These are phyloP conservation scores for Beauveria rudraprayagi DNA, from an alignment of 2,329 filamentous ascomycete genomes.

Conservation along the genomic window DNA sequence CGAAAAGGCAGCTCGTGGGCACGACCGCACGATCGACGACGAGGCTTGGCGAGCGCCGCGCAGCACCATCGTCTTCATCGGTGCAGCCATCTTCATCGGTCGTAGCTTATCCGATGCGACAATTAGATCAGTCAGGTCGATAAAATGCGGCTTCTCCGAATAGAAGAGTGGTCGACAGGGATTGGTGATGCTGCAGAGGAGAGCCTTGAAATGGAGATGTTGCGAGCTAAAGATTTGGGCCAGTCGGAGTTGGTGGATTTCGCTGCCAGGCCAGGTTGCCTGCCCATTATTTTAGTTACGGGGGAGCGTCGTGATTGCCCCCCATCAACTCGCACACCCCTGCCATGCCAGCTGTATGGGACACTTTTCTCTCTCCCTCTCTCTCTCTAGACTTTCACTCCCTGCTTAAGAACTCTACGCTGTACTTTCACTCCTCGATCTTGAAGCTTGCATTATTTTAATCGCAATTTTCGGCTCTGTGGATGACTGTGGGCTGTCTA, in stretches of 20 bases:
- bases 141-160: background rate
- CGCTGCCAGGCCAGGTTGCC: background rate
- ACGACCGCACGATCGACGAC: background rate
- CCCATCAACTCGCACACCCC: background rate
- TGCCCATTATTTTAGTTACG: background rate
- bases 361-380: too few relatives aligned
- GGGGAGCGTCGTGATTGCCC: background rate
- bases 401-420: too few relatives aligned
- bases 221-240: background rate
- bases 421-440: too few relatives aligned
- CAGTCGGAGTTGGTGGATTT: background rate
- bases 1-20: conserved; percentile 1
- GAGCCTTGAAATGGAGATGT: background rate
- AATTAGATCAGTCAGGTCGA: background rate
- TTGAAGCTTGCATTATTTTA: too few relatives aligned
- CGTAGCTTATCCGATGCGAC: background rate
- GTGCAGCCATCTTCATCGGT: conserved; percentile 2
- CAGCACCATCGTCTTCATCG: conserved; percentile 9
- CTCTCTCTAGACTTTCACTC: too few relatives aligned
- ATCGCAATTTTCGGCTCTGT: too few relatives aligned
- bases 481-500: too few relatives aligned
- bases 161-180: background rate
- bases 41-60: conserved; percentile 2
- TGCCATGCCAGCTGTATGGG: too few relatives aligned
- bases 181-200: background rate